A percentile compares a stretch with the other conserved stretches of the same genome.
phyloP scores from a whole-genome alignment of 352 stramenopile species.

The Paralagenidium karlingii region DNA sequence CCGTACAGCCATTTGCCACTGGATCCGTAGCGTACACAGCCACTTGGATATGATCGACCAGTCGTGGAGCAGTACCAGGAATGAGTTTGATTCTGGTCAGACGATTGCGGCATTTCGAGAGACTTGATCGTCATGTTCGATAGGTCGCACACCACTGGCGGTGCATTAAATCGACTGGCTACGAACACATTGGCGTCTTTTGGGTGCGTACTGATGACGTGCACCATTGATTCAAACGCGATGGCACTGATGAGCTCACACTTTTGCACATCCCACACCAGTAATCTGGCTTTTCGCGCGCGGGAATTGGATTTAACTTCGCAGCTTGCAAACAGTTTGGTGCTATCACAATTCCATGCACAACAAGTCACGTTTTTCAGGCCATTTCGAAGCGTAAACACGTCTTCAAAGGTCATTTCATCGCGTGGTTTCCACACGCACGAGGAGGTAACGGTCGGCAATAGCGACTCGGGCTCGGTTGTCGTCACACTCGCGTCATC shows the following conservation, averaged over 20 bases:
- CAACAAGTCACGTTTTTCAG: slow-evolving; percentile 54
- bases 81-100: too few species aligned
- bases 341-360: slow-evolving; percentile 53
- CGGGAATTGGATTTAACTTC: slow-evolving; percentile 49
- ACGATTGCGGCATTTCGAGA: slow-evolving; percentile 21
- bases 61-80: slow-evolving; percentile 5
- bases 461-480: not conserved
- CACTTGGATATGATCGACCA: slow-evolving; percentile 37
- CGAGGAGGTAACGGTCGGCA: slow-evolving; percentile 29
- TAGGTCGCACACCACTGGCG: slow-evolving; percentile 40
- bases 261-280: slow-evolving; percentile 51
- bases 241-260: slow-evolving; percentile 43
- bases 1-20: slow-evolving; percentile 52
- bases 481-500: slow-evolving; percentile 9
- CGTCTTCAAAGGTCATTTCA: too few species aligned
- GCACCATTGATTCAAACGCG: slow-evolving; percentile 41
- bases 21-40: slow-evolving; percentile 29
- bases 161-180: slow-evolving; percentile 41
- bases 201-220: slow-evolving; percentile 38
- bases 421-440: too few species aligned
- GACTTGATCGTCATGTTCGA: slow-evolving; percentile 13
- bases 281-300: slow-evolving; percentile 18
- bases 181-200: slow-evolving; percentile 32
- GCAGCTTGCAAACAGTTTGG: slow-evolving; percentile 42
- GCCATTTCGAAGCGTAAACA: not conserved